These are phyloP conservation scores for Ramaria sp. DNA, from an alignment of 768 basidiomycete genomes.

Conservation along the genomic window DNA sequence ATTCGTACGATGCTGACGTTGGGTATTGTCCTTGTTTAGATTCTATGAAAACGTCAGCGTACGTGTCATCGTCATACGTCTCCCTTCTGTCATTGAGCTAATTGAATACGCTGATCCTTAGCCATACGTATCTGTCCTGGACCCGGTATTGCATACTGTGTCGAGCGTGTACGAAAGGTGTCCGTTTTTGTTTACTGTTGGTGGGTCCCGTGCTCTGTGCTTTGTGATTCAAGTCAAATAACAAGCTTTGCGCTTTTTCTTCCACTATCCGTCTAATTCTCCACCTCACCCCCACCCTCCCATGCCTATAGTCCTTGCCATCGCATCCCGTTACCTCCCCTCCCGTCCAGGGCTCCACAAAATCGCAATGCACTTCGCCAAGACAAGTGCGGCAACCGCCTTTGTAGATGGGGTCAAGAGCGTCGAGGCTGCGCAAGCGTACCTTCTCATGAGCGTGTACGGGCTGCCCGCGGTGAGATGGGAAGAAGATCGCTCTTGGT, in stretches of 20 bases:
- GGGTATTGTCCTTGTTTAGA: too few relatives aligned
- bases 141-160: constrained; percentile 73
- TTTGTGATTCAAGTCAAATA: constrained; percentile 29
- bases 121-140: constrained; percentile 67
- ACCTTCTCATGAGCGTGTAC: constrained; percentile 55
- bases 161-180: constrained; percentile 70
- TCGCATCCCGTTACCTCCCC: constrained; percentile 55
- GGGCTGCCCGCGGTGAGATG: constrained; percentile 50
- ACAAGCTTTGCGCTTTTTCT: constrained; percentile 22
- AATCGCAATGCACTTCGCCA: constrained; percentile 50
- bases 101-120: constrained; percentile 1
- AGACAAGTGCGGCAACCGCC: constrained; percentile 46
- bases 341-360: constrained; percentile 43
- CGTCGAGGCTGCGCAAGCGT: constrained; percentile 75
- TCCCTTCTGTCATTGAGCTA: background rate
- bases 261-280: constrained; percentile 13
- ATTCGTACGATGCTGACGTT: background rate
- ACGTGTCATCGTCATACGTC: background rate
- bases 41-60: constrained; percentile 14
- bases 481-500: constrained; percentile 64
- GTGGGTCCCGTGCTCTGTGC: constrained; percentile 3
- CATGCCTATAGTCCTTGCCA: constrained; percentile 62
- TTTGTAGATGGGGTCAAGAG: constrained; percentile 51
- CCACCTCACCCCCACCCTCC: constrained; percentile 46
- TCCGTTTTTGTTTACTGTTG: constrained; percentile 27